Evolutionary conservation across 108 stramenopile genomes (phyloP), one percentile per base, ranked within the genome.

Genomic region (Schizochytrium sp.): DNA sequence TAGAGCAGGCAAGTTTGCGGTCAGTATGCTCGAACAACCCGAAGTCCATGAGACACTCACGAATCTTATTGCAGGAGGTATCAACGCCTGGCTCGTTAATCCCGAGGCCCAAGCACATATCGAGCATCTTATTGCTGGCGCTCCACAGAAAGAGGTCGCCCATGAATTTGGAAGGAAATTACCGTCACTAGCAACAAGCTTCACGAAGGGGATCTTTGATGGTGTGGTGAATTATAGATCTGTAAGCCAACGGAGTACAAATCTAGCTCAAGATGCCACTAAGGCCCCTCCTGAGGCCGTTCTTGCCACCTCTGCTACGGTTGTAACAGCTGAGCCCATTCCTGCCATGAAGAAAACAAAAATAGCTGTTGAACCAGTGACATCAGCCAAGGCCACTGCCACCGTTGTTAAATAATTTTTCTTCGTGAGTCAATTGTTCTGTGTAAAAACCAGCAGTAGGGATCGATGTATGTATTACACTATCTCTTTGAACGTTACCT

Each of bases 1-100:
- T 38, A 55, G 47, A 47, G 76, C 76, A 10, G 76, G 50, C 10
- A 17, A 53, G 5, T 83, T 83, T 40, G 38, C 76, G 10, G 76
- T 83, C n/a, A 55, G 53, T 38, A 49, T 83, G 47, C 76, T 83
- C 53, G 53, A 83, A 42, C 50, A 55, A 10, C 76, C 76, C 47
- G 76, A 83, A 53, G 76, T 83, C 15, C 10, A 83, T 53, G 76
- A 83, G 0, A 55, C 76, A 28, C 53, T 83, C 45, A 83, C 76
- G 12, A 55, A 49, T 13, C 76, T 83, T 13, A 83, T 83, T 83
- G 76, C 76, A 12, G 76, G 76, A 47, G 76, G 76, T 10, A 83
- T 83, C 76, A 83, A 83, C 53, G 76, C 76, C 76, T 83, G 76
- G 76, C 76, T 83, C 2, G 76, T 83, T 38, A 55, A 83, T 28